Evolutionary conservation across 1,284 basidiomycete genomes (phyloP).

Genomic region (Irpex sp.): DNA sequence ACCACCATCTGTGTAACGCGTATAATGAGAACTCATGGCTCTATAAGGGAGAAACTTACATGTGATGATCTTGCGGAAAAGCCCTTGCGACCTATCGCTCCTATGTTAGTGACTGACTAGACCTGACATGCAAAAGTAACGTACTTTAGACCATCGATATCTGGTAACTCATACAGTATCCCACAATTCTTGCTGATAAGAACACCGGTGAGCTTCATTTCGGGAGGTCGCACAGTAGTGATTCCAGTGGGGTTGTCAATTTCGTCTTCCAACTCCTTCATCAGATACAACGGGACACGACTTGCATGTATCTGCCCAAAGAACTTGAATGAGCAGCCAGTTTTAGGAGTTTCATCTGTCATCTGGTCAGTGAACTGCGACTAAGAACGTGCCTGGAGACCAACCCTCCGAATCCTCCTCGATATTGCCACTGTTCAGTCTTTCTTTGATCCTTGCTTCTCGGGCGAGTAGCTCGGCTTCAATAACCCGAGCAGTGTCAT

Average conservation of each 20-base stretch:
- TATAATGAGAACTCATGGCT: slow-evolving; percentile 1
- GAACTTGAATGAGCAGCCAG: slow-evolving; percentile 59
- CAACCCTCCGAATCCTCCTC: slow-evolving; percentile 32
- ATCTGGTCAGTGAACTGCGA: background rate
- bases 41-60: slow-evolving; percentile 45
- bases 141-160: slow-evolving; percentile 65
- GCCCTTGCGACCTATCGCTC: slow-evolving; percentile 43
- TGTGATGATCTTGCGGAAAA: slow-evolving; percentile 77
- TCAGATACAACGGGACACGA: slow-evolving; percentile 41
- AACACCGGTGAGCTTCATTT: slow-evolving; percentile 54
- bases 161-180: slow-evolving; percentile 58
- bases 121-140: slow-evolving; percentile 4
- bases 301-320: slow-evolving; percentile 56
- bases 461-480: slow-evolving; percentile 59
- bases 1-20: slow-evolving; percentile 56
- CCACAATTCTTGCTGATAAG: slow-evolving; percentile 78
- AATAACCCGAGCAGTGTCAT: slow-evolving; percentile 60
- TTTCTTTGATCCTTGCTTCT: slow-evolving; percentile 52
- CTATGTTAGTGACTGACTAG: slow-evolving; percentile 12
- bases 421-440: slow-evolving; percentile 57
- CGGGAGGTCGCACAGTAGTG: slow-evolving; percentile 49
- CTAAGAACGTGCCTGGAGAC: background rate
- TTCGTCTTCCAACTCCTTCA: slow-evolving; percentile 69
- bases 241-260: slow-evolving; percentile 67
- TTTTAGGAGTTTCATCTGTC: slow-evolving; percentile 44